Conservation (phyloP, 2,329 filamentous ascomycete genomes). For the Decorospora gaudefroyi region DNA sequence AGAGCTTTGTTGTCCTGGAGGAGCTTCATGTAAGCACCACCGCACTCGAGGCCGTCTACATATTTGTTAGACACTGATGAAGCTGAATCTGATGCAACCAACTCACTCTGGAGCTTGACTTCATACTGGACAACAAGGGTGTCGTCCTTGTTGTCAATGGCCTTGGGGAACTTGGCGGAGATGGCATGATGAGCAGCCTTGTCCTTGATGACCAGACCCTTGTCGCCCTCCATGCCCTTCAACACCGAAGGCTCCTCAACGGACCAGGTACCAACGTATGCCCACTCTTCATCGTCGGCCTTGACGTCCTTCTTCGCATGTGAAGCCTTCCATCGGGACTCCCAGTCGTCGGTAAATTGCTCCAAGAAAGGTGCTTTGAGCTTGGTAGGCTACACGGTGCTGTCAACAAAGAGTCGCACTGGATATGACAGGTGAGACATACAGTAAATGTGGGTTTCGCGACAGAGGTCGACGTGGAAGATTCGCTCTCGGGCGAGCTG, state of each 20-base stretch:
- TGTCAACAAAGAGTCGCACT: slow-evolving; percentile 22
- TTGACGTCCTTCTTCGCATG: slow-evolving; percentile 93
- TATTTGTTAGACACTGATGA: slow-evolving; percentile 37
- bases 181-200: slow-evolving; percentile 98
- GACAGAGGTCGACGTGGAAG: slow-evolving; percentile 62
- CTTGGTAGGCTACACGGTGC: slow-evolving; percentile 72
- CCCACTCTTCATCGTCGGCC: slow-evolving; percentile 84
- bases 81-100: background rate
- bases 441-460: slow-evolving; percentile 86
- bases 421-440: slow-evolving; percentile 52
- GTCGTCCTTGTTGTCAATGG: slow-evolving; percentile 96
- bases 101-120: slow-evolving; percentile 96
- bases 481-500: slow-evolving; percentile 53
- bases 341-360: slow-evolving; percentile 98
- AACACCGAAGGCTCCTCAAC: slow-evolving; percentile 91
- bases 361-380: slow-evolving; percentile 95
- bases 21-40: slow-evolving; percentile 98
- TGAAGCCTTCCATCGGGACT: slow-evolving; percentile 88
- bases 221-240: slow-evolving; percentile 93
- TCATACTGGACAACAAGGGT: slow-evolving; percentile 98
- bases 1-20: slow-evolving; percentile 97
- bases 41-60: slow-evolving; percentile 89
- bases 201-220: slow-evolving; percentile 98
- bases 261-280: slow-evolving; percentile 93
- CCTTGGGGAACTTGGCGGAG: slow-evolving; percentile 96